Evolutionary conservation across 176 grass and related monocot species (phyloP), one percentile per base, ranked within the genome.

Genomic region (Zea luxurians): DNA sequence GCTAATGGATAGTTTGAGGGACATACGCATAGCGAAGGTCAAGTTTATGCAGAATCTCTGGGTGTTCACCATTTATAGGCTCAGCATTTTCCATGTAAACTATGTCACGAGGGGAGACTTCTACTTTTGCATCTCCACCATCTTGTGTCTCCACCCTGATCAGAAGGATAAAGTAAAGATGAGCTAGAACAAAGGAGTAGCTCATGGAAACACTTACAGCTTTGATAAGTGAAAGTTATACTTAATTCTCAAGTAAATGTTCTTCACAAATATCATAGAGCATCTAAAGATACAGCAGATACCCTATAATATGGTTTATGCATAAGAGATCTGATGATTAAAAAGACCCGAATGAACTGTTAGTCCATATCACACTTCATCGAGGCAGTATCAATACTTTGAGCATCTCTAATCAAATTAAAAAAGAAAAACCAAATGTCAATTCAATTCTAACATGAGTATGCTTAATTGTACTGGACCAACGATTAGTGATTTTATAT

Each of bases 61-160:
- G 88, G 61, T 91, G 81, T 96, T 99, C 92, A 38, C 85, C 84
- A 74, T 91, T 93, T 71, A 89, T 48, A 71, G 79, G 88, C 81
- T 99, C 96, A 42, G 86, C 92, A 69, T 69, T 81, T 83, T 99
- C 92, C 92, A 86, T 82, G 81, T 99, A 99, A 86, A 99, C 78
- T 82, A 99, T 87, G 74, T 99, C 96, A 82, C 92, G 92, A 70
- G 96, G 96, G 87, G 96, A 96, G 78, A 93, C 96, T 87, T 99
- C 96, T 66, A 91, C 76, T 82, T 99, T 99, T 42, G 96, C 96
- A 86, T 99, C 96, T 83, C 96, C 96, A 79, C 90, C 92, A 88
- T 99, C 96, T 74, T 99, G 96, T 70, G 96, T 93, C 86, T 99
- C 96, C 75, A 91, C 96, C 96, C 96, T 99, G 87, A 46, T 61